Evolutionary conservation across 2,329 filamentous ascomycete genomes (phyloP), one percentile per base, ranked within the genome.

Genomic region (Aspergillus sojae): DNA sequence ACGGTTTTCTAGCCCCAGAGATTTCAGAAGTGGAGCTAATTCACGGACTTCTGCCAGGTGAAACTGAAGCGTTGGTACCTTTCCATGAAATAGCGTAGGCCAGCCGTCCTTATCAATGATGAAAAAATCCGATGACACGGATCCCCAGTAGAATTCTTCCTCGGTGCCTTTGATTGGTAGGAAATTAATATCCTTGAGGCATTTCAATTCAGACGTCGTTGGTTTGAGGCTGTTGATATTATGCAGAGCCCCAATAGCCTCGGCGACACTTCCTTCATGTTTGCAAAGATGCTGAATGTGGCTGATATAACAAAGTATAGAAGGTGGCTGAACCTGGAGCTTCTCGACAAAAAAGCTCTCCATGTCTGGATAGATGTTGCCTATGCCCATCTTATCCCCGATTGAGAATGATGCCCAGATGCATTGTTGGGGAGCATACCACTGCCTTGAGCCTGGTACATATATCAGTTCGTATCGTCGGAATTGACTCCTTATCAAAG

Each of bases 21-120:
- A 34, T 43, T 34, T 23, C n/a, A 63, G 41, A 9, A 63, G 52
- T 46, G 10, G 32, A n/a, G 43, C 41, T 56, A 52, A 57, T 16
- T 39, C 19, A 28, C 45, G 34, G 14, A 61, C 36, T 9, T 58
- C 52, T 26, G n/a, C 46, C 1, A 39, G 12, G 5, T 19, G 3
- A 19, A 63, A 43, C 11, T 52, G 12, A 19, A 61, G 52, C 9
- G 50, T 55, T 5, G 57, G 62, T 7, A 58, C 56, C 23, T 43
- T 3, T 30, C 58, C 2, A 19, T 12, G 28, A 45, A 23, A 36
- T 23, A 41, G 23, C 43, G 4, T 45, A 32, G 34, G 41, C 59
- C 48, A 57, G 56, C 62, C 52, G 10, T 63, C 57, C 9, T 30
- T 43, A 55, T 63, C 53, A 36, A 54, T 23, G n/a, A 63, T 60